Conservation (phyloP, 495 filamentous ascomycete genomes). For the Symbiotaphrina buchneri region DNA sequence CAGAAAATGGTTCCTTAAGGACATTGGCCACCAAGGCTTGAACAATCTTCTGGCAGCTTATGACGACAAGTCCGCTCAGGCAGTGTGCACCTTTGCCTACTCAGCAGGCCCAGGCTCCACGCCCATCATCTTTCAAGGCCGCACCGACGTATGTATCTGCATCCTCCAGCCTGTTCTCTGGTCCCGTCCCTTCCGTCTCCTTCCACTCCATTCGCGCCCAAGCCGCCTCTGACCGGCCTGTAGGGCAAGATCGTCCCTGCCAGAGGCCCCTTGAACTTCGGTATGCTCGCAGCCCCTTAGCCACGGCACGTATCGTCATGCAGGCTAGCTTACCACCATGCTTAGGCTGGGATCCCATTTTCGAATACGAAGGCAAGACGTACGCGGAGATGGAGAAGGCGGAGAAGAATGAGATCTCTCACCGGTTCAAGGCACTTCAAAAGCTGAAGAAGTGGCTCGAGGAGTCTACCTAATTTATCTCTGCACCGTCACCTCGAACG, state of each 20-base stretch:
- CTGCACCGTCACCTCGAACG: neutral
- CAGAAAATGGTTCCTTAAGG: constrained; percentile 83
- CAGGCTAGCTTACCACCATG: neutral
- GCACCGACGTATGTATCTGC: constrained; percentile 30
- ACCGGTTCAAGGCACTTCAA: constrained; percentile 63
- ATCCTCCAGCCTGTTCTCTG: neutral
- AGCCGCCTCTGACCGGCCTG: constrained; percentile 5
- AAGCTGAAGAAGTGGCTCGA: constrained; percentile 68
- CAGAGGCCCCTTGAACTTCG: constrained; percentile 56
- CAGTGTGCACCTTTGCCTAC: constrained; percentile 92
- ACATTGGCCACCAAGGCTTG: constrained; percentile 59
- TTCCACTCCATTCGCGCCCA: neutral
- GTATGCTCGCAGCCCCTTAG: too few relatives aligned
- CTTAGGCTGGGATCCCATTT: constrained; percentile 84
- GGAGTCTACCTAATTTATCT: neutral
- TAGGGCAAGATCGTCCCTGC: constrained; percentile 56
- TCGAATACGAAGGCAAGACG: constrained; percentile 84
- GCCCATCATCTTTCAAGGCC: constrained; percentile 76
- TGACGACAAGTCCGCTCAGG: constrained; percentile 72
- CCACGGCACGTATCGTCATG: neutral
- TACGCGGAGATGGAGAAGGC: constrained; percentile 90
- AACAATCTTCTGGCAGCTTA: constrained; percentile 84
- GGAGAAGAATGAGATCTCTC: constrained; percentile 84
- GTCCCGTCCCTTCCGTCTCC: neutral
- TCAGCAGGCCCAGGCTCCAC: constrained; percentile 67